Conservation (phyloP, 2,329 filamentous ascomycete genomes). For the Cercospora sojina region DNA sequence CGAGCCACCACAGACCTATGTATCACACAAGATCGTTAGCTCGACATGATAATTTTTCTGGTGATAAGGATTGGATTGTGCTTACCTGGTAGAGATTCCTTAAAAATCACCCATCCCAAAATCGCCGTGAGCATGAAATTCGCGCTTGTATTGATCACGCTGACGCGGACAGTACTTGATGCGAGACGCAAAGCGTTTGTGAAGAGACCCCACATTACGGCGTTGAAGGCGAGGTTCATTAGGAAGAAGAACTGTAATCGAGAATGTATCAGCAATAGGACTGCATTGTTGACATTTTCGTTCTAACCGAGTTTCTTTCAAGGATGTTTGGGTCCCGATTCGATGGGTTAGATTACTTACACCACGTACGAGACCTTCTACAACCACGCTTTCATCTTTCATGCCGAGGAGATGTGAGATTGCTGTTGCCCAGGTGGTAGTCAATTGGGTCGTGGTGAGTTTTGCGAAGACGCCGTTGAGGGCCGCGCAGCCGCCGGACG, state of each 20-base stretch:
- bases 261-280: too few species aligned
- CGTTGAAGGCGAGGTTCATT: slow-evolving; percentile 73
- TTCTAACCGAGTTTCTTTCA: not conserved
- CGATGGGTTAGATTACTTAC: slow-evolving; percentile 42
- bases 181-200: slow-evolving; percentile 73
- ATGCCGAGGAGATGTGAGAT: slow-evolving; percentile 52
- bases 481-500: slow-evolving; percentile 74
- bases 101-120: slow-evolving; percentile 68
- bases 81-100: slow-evolving; percentile 62
- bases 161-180: slow-evolving; percentile 74
- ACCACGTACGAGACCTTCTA: slow-evolving; percentile 53
- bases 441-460: slow-evolving; percentile 65
- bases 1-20: slow-evolving; percentile 68
- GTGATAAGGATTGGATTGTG: not conserved
- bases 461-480: slow-evolving; percentile 84
- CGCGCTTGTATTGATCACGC: slow-evolving; percentile 76
- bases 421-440: slow-evolving; percentile 52
- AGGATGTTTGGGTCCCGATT: not conserved
- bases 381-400: slow-evolving; percentile 45
- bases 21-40: not conserved
- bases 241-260: slow-evolving; percentile 65
- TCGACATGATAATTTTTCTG: not conserved
- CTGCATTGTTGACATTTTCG: not conserved
- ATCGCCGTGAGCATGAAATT: slow-evolving; percentile 79
- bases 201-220: slow-evolving; percentile 81